These are phyloP conservation scores for Paraphaeosphaeria minitans DNA, from an alignment of 2,329 filamentous ascomycete species.

Conservation along the genomic window DNA sequence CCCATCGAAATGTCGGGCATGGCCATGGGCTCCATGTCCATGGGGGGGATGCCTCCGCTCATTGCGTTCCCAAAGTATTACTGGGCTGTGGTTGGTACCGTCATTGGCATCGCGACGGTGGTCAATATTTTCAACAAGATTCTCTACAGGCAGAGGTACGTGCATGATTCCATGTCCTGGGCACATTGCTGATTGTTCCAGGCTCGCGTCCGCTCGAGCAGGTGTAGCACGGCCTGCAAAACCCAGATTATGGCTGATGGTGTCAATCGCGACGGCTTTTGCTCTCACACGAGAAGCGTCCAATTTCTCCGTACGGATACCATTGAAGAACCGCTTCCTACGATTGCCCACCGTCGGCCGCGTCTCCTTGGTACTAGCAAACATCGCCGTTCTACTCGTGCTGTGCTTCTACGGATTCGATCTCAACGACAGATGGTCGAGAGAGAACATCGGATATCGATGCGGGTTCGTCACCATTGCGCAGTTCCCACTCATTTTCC, in stretches of 20 bases:
- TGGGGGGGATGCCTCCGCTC: slow-evolving; percentile 52
- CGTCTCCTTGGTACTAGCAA: slow-evolving; percentile 49
- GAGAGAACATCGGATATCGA: slow-evolving; percentile 63
- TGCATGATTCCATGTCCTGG: neutral
- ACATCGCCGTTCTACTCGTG: slow-evolving; percentile 58
- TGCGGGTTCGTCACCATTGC: slow-evolving; percentile 59
- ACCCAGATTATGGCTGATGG: slow-evolving; percentile 57
- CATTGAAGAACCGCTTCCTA: slow-evolving; percentile 41
- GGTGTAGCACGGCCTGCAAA: slow-evolving; percentile 55
- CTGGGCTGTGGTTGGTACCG: slow-evolving; percentile 57
- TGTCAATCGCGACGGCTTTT: slow-evolving; percentile 57
- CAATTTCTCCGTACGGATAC: slow-evolving; percentile 52
- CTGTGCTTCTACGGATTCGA: slow-evolving; percentile 63
- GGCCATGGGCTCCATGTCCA: slow-evolving; percentile 49
- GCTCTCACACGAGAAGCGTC: slow-evolving; percentile 60
- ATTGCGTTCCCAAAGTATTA: slow-evolving; percentile 58
- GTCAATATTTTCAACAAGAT: slow-evolving; percentile 55
- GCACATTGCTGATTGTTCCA: slow-evolving; percentile 28
- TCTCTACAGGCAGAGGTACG: slow-evolving; percentile 57
- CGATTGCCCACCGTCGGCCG: slow-evolving; percentile 49
- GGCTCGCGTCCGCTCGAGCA: slow-evolving; percentile 52
- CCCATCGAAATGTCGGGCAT: slow-evolving; percentile 30
- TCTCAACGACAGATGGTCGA: slow-evolving; percentile 54
- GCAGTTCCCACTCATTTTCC: slow-evolving; percentile 61
- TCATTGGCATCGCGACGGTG: slow-evolving; percentile 51